Evolutionary conservation across 305 asterid genomes (phyloP).

Genomic region (Solanum hybrid): DNA sequence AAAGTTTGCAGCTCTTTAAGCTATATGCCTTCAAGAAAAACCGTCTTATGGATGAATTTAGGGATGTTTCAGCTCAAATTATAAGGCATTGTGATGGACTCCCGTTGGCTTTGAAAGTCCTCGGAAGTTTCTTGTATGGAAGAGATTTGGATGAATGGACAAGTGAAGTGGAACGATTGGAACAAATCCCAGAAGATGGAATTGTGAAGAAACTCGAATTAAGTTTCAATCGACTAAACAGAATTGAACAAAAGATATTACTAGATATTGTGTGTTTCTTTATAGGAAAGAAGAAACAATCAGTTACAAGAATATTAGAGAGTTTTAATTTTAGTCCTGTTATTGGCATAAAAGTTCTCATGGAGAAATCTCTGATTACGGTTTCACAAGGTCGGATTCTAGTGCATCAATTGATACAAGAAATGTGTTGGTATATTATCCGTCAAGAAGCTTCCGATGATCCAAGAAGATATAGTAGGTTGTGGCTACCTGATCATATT

Average conservation of each 20-base stretch:
- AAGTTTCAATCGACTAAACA: not conserved
- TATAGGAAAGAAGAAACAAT: constrained; percentile 5
- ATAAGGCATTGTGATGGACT: not conserved
- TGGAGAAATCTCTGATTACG: constrained; percentile 2
- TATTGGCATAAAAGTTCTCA: constrained; percentile 8
- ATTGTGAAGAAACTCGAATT: not conserved
- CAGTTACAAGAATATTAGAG: not conserved
- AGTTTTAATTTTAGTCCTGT: not conserved
- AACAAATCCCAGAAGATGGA: not conserved
- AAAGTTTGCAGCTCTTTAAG: constrained; percentile 1
- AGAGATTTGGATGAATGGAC: not conserved
- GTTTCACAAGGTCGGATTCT: not conserved
- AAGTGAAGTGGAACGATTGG: not conserved
- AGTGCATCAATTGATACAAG: not conserved
- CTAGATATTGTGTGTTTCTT: not conserved
- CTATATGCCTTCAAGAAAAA: not conserved
- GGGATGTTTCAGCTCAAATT: not conserved
- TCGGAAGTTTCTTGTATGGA: constrained; percentile 6
- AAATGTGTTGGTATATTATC: not conserved
- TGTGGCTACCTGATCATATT: not conserved
- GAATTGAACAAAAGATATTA: not conserved
- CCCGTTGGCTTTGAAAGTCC: constrained; percentile 4
- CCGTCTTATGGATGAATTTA: not conserved
- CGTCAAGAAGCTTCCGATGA: constrained; percentile 1
- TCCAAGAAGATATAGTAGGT: not conserved